These are phyloP conservation scores for Starmerella sp. DNA, from an alignment of 805 yeast species.

Conservation along the genomic window DNA sequence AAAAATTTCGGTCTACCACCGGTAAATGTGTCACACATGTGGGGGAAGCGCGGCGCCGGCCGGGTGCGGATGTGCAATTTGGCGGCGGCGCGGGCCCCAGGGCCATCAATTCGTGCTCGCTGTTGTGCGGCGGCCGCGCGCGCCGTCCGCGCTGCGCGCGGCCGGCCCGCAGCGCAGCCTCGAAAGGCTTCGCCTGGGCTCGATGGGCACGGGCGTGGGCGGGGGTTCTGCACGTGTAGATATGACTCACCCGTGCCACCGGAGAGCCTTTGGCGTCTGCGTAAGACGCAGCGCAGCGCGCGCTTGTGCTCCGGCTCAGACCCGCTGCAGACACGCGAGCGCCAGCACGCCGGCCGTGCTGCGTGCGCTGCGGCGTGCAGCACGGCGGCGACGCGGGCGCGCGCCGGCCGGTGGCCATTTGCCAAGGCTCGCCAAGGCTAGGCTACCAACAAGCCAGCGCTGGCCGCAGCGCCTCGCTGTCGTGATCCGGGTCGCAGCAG, in stretches of 20 bases:
- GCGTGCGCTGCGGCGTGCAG: no score
- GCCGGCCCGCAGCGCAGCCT: no score
- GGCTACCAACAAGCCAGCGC: no score
- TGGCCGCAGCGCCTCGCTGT: no score
- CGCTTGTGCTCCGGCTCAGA: no score
- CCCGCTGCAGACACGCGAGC: no score
- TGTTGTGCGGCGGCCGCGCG: neutral
- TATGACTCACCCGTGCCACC: slow-evolving; percentile 2
- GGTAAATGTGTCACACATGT: neutral
- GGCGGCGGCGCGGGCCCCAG: no score
- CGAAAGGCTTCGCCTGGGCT: neutral
- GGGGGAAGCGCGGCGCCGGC: neutral
- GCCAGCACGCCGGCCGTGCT: no score
- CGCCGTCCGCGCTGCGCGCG: neutral
- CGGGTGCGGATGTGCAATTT: neutral
- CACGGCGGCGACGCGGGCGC: no score
- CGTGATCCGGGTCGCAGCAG: no score
- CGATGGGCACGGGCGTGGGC: neutral
- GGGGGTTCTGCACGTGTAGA: slow-evolving; percentile 1
- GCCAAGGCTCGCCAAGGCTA: no score
- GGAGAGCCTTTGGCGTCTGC: neutral
- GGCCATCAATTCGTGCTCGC: neutral
- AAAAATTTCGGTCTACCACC: neutral
- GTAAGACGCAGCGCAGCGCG: neutral
- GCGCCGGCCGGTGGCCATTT: no score